Evolutionary conservation across 257 asterid species (phyloP).

Genomic region (Solanum clarkiae): DNA sequence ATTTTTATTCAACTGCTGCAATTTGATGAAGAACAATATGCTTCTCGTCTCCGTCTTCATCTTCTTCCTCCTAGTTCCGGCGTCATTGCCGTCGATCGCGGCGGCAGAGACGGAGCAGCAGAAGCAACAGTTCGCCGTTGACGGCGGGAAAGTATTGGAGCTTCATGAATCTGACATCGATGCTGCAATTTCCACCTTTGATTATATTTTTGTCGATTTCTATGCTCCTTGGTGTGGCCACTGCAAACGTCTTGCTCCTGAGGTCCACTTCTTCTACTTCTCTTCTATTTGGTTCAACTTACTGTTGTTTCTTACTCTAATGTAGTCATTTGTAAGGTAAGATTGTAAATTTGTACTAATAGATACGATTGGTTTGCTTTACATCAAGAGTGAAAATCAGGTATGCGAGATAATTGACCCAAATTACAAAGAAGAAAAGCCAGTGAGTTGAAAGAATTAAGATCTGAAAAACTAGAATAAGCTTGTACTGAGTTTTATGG

Average conservation of each 20-base stretch:
- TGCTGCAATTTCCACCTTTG: conserved; percentile 66
- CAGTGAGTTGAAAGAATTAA: not conserved
- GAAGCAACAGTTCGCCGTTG: conserved; percentile 31
- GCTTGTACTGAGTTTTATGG: not conserved
- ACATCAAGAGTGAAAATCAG: not conserved
- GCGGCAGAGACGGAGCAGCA: not conserved
- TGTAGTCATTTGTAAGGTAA: not conserved
- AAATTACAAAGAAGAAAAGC: not conserved
- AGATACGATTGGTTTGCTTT: not conserved
- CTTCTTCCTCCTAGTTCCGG: not conserved
- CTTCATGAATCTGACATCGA: conserved; percentile 74
- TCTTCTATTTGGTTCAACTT: not conserved
- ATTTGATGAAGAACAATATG: not conserved
- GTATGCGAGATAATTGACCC: not conserved
- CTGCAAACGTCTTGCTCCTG: conserved; percentile 94
- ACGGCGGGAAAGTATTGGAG: conserved; percentile 64
- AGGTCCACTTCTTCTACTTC: conserved; percentile 31
- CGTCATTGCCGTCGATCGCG: not conserved
- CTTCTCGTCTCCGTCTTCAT: not conserved
- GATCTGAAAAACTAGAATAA: not conserved
- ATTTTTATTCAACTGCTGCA: not conserved
- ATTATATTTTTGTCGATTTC: conserved; percentile 75
- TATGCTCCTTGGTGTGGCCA: conserved; percentile 98
- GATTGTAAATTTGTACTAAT: not conserved
- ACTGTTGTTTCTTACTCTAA: not conserved